Evolutionary conservation across 345 rosid species (phyloP).

Genomic region (Citrus reticulata): DNA sequence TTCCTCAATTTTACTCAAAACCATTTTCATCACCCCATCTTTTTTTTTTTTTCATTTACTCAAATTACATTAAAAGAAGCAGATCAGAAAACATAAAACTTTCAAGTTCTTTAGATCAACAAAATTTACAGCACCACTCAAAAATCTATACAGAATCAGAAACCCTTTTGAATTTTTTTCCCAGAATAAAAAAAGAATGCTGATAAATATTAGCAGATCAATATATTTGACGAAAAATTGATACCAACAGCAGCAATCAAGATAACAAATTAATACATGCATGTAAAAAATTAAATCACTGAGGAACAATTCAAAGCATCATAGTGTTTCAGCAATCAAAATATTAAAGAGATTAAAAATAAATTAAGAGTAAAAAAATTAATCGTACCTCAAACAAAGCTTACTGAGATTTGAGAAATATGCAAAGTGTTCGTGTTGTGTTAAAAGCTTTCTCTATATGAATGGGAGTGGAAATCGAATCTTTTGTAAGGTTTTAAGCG

Average conservation of each 20-base stretch:
- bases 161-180: not conserved
- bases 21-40: too few relatives aligned
- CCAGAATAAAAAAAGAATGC: not conserved
- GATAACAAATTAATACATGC: not conserved
- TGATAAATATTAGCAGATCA: not conserved
- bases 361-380: too few relatives aligned
- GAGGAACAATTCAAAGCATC: not conserved
- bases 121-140: not conserved
- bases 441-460: too few relatives aligned
- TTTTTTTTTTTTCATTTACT: too few relatives aligned
- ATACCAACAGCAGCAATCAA: not conserved
- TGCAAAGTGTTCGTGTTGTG: too few relatives aligned
- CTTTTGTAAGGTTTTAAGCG: too few relatives aligned
- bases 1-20: not conserved
- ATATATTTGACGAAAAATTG: too few relatives aligned
- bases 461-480: too few relatives aligned
- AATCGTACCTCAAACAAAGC: too few relatives aligned
- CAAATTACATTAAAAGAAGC: not conserved
- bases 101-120: not conserved
- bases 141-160: not conserved
- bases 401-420: too few relatives aligned
- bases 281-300: not conserved
- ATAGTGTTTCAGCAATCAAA: not conserved
- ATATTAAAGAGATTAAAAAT: too few relatives aligned
- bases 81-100: not conserved